phyloP scores from a whole-genome alignment of 192 early-diverging fungal species.

The Chytriomyces sp. region DNA sequence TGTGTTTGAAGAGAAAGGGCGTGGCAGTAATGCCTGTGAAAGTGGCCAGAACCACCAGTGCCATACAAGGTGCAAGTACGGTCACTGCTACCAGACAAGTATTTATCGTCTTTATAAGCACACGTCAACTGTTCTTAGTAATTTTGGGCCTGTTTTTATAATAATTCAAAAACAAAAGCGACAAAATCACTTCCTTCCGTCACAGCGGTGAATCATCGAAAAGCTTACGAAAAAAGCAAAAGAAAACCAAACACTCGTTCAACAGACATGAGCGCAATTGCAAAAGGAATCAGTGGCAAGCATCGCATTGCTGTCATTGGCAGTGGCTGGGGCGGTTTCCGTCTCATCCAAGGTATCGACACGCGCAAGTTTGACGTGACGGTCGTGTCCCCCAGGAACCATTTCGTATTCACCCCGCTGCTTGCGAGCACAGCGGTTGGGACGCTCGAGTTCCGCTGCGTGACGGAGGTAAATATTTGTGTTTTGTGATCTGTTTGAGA shows the following conservation, averaged over 20 bases:
- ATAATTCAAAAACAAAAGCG: no score
- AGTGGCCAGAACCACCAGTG: no score
- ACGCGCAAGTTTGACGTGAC: constrained; percentile 71
- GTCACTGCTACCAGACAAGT: no score
- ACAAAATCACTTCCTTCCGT: no score
- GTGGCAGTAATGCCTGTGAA: no score
- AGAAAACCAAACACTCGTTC: background rate
- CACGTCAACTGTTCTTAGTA: no score
- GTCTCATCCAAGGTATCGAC: constrained; percentile 72
- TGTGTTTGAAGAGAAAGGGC: no score
- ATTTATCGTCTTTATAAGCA: no score
- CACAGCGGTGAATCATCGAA: background rate
- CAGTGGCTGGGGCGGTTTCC: constrained; percentile 65
- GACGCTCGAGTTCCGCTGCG: constrained; percentile 84
- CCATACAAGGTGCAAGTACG: no score
- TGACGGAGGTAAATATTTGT: constrained; percentile 68
- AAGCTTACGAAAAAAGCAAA: background rate
- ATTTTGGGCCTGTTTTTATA: no score
- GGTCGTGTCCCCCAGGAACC: constrained; percentile 82
- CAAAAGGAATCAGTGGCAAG: background rate
- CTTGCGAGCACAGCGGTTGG: constrained; percentile 74
- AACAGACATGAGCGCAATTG: background rate
- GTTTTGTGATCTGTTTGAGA: background rate
- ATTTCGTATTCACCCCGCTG: constrained; percentile 86
- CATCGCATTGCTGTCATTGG: constrained; percentile 41